Base-by-base conservation (phyloP, 2,329 filamentous ascomycete species). In the Ophiostoma sp. region DNA sequence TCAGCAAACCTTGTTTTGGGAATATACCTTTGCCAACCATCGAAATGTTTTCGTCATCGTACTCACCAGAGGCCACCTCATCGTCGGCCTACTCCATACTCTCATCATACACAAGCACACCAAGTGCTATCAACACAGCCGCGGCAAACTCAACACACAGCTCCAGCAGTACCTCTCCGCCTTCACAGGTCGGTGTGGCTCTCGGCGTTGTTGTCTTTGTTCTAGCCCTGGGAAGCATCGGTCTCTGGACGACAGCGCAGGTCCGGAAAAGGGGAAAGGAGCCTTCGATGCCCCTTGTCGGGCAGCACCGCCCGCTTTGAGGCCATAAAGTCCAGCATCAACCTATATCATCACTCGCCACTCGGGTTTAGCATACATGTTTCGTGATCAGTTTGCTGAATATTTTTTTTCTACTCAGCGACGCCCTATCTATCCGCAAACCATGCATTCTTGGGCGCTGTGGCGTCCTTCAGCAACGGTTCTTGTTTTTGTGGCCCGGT, bases 221-320 rank as follows among this genome's bases (percentile, higher is more conserved):
- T 7, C 27, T 73, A 10, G 6, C 68, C 1, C 66, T 74, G 1
- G 72, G 67, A 23, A 13, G 60, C 15, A 1, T 72, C 1, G 73
- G 73, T 4, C 72, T 74, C 35, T 72, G 71, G 69, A 68, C 72
- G 2, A 73, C 73, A 15, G 72, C 70, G 2, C 68, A 66, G 52
- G 67, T 52, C 36, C 62, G 11, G 35, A 27, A 23, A 20, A 65
- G n/a, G 20, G 20, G 11, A 15, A 39, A 39, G 35, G 33, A 41
- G 3, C 62, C 36, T 7, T 11, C 62, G 35, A 15, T 23, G 20
- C 35, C 62, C 4, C 62, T 65, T 7, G 13, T 65, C 35, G n/a
- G 62, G 2, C 62, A 65, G 20, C 35, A 39, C 15, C 23, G 57
- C 27, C 57, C 57, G 5, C 13, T 33, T 20, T 62, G 17, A 35